Conservation (phyloP, 768 basidiomycete species). For the Pisolithus sp. region DNA sequence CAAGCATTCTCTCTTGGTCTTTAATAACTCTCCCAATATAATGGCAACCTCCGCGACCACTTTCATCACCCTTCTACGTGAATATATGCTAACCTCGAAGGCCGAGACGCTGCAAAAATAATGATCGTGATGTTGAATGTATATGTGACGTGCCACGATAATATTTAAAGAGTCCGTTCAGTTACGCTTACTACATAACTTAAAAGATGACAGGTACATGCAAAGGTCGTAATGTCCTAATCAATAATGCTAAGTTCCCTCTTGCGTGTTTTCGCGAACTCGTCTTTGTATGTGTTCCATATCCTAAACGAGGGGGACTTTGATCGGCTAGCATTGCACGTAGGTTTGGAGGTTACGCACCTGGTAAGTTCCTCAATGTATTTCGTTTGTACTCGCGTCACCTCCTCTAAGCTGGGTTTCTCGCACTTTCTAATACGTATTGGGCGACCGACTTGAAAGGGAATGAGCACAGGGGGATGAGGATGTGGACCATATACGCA, state of each 20-base stretch:
- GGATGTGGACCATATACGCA: constrained; percentile 40
- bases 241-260: constrained; percentile 76
- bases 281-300: constrained; percentile 94
- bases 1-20: too few relatives aligned
- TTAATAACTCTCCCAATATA: too few relatives aligned
- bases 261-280: constrained; percentile 78
- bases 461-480: not conserved
- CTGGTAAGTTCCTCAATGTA: constrained; percentile 92
- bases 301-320: constrained; percentile 46
- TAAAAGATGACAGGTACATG: not conserved
- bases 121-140: too few relatives aligned
- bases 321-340: not conserved
- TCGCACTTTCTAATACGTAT: constrained; percentile 73
- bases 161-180: not conserved
- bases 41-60: not conserved
- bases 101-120: not conserved
- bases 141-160: too few relatives aligned
- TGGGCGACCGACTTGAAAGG: constrained; percentile 71
- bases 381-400: constrained; percentile 68
- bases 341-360: constrained; percentile 37
- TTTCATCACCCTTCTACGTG: not conserved
- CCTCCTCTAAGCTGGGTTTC: constrained; percentile 75
- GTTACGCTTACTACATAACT: not conserved
- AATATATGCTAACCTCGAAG: not conserved
- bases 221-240: constrained; percentile 22